phyloP scores from a whole-genome alignment of 768 basidiomycete genomes.

The Termitomyces sp. region DNA sequence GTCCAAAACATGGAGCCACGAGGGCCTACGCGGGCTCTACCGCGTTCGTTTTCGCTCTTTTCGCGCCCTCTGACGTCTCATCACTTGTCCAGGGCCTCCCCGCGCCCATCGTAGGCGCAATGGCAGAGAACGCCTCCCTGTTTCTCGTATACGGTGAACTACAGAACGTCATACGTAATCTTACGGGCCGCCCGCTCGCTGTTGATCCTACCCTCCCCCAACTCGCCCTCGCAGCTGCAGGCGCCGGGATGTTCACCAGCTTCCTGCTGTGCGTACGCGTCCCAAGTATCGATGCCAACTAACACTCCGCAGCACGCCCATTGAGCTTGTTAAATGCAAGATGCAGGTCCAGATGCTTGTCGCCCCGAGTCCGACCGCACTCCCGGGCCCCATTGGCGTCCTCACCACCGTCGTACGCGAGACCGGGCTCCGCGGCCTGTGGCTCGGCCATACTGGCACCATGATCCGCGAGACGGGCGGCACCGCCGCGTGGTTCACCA shows the following conservation, averaged over 20 bases:
- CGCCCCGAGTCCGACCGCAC: conserved; percentile 16
- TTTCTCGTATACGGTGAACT: conserved; percentile 84
- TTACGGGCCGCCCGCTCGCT: conserved; percentile 39
- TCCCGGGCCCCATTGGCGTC: conserved; percentile 76
- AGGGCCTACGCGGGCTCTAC: conserved; percentile 85
- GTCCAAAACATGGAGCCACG: conserved; percentile 71
- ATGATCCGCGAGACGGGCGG: conserved; percentile 93
- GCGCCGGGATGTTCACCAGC: conserved; percentile 84
- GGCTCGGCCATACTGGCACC: conserved; percentile 94
- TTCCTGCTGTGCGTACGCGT: conserved; percentile 70
- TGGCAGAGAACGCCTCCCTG: conserved; percentile 86
- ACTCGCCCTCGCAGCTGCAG: conserved; percentile 75
- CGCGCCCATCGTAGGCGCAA: conserved; percentile 87
- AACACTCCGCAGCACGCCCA: conserved; percentile 63
- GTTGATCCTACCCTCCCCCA: conserved; percentile 46
- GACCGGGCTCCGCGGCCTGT: conserved; percentile 81
- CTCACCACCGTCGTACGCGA: conserved; percentile 58
- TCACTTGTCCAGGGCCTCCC: conserved; percentile 67
- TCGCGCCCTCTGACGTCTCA: not conserved
- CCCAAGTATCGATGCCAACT: not conserved
- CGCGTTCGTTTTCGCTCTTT: conserved; percentile 51
- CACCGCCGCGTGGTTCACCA: conserved; percentile 85
- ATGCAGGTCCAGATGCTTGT: conserved; percentile 94
- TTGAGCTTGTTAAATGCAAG: conserved; percentile 95
- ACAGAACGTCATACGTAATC: conserved; percentile 53